Conservation (phyloP, 148 eudicot genomes). For the Persicaria tinctoria region DNA sequence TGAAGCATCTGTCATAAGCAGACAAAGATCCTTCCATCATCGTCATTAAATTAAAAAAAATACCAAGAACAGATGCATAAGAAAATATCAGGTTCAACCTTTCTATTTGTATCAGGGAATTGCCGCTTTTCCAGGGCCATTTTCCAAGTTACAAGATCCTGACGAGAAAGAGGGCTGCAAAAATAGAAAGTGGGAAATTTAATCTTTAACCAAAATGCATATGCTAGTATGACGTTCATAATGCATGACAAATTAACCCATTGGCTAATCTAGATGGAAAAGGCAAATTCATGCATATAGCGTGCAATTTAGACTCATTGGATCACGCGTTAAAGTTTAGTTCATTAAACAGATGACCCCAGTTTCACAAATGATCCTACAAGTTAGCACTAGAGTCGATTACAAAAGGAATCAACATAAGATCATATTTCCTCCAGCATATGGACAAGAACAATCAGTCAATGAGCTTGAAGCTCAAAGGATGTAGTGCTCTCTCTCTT, state of each 20-base stretch:
- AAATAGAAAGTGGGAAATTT: conserved; percentile 11
- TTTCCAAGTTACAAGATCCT: conserved; percentile 98
- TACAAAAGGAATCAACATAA: neutral
- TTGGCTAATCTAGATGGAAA: neutral
- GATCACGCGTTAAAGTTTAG: neutral
- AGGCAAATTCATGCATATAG: neutral
- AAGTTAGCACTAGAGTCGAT: neutral
- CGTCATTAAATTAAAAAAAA: conserved; percentile 1
- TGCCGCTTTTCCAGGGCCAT: conserved; percentile 81
- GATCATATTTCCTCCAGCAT: neutral
- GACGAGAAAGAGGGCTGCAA: conserved; percentile 88
- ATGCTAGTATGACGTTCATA: neutral
- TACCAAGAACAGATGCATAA: neutral
- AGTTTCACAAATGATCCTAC: neutral
- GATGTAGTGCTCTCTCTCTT: neutral
- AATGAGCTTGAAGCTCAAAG: neutral
- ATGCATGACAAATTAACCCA: neutral
- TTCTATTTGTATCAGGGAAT: conserved; percentile 73
- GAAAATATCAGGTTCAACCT: conserved; percentile 34
- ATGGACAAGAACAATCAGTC: neutral
- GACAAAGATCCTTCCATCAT: conserved; percentile 1
- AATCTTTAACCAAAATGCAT: neutral
- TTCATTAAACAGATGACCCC: neutral
- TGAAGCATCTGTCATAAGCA: conserved; percentile 48
- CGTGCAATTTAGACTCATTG: neutral